Percentiles rank a stretch among this genome's conserved stretches.
These are phyloP conservation scores for Metschnikowia peoriensis DNA, from an alignment of 805 yeast species.

Conservation along the genomic window DNA sequence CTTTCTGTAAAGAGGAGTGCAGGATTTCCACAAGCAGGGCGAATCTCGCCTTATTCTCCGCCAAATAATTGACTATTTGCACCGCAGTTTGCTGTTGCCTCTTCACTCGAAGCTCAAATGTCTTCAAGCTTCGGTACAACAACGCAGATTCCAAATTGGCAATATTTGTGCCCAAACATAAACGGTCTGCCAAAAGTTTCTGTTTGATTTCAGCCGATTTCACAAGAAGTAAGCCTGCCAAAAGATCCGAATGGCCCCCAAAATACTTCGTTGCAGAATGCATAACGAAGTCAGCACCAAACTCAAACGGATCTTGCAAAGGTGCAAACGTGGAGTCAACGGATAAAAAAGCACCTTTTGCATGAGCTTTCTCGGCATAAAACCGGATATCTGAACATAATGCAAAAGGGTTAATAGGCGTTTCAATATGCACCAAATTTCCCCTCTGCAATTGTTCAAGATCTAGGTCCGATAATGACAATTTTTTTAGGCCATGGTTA, in stretches of 20 bases:
- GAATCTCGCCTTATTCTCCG: slow-evolving; percentile 46
- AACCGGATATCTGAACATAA: slow-evolving; percentile 56
- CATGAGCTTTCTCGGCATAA: slow-evolving; percentile 71
- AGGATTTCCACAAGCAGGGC: slow-evolving; percentile 51
- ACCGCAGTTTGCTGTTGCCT: slow-evolving; percentile 65
- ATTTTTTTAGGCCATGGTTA: slow-evolving; percentile 53
- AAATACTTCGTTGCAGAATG: slow-evolving; percentile 93
- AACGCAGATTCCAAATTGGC: slow-evolving; percentile 76
- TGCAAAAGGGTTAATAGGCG: slow-evolving; percentile 91
- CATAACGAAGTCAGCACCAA: slow-evolving; percentile 82
- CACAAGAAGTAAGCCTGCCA: slow-evolving; percentile 79
- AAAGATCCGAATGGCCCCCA: slow-evolving; percentile 89
- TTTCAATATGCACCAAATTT: slow-evolving; percentile 82
- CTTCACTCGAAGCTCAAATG: slow-evolving; percentile 68
- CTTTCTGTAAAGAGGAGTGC: slow-evolving; percentile 79
- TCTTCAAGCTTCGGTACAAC: slow-evolving; percentile 74
- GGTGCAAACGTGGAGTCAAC: slow-evolving; percentile 94
- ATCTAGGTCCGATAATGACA: slow-evolving; percentile 30
- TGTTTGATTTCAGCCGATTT: slow-evolving; percentile 48
- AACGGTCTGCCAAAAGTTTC: slow-evolving; percentile 58
- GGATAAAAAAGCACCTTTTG: slow-evolving; percentile 66
- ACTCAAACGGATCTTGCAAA: slow-evolving; percentile 71
- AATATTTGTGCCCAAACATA: slow-evolving; percentile 73
- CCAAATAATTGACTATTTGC: slow-evolving; percentile 56
- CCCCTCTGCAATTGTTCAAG: slow-evolving; percentile 52